Evolutionary conservation across 2,329 filamentous ascomycete species (phyloP), one percentile per base, ranked within the genome.

Genomic region (Alternaria tenuissima): DNA sequence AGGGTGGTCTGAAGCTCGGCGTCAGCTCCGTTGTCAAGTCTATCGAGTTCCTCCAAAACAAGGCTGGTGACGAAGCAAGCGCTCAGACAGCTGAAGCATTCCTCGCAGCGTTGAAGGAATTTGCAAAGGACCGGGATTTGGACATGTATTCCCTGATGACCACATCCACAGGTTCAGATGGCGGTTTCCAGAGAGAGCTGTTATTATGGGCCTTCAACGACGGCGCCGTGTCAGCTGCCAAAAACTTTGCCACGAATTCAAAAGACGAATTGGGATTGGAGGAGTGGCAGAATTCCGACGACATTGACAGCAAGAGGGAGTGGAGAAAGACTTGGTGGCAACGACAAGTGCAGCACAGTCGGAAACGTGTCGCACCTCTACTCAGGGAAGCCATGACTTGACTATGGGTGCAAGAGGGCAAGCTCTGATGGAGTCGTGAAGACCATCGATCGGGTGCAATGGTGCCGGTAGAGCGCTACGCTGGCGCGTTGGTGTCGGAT

Each of bases 71-170:
- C 2, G 75, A 81, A 61, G 64, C 59, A 52, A 59, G 62, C n/a
- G 48, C 63, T 26, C 52, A 65, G 18, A 55, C 65, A 2, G 6
- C 70, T 1, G 75, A 75, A 1, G 72, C 75, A 0, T 82, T 93
- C 6, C 70, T 87, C 0, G 62, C 75, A 0, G 82, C 81, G 9
- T 66, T 92, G 1, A 74, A 76, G 14, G 65, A 70, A 0, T 93
- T 88, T 80, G 81, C 84, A 0, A 69, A 77, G n/a, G 86, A 88
- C 72, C 83, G 85, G 57, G 65, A 78, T 0, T 75, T 94, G n/a
- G 87, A 89, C 57, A 72, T 94, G 9, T 86, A 85, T 8, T 83
- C 83, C 9, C 80, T 94, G 56, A 91, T 94, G 89, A 92, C 91
- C 1, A 87, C 87, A n/a, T 87, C 83, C 20, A 81, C 84, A 22